A percentile compares a stretch with the other conserved stretches of the same genome.
Conservation (phyloP, 495 filamentous ascomycete genomes). For the Bacidia rubella region DNA sequence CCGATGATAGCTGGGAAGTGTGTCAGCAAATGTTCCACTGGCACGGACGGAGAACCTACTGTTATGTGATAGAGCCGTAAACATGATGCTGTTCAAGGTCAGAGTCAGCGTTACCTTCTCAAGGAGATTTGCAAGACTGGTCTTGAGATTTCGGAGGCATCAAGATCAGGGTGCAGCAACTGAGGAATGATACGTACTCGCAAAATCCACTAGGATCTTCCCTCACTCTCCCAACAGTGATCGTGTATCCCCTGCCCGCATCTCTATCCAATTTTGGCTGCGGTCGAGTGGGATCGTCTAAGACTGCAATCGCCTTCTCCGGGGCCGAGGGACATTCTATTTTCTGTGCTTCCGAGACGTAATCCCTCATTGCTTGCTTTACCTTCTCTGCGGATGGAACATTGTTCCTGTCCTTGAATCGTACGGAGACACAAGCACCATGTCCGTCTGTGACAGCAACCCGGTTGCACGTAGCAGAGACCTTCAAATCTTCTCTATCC, state of each 20-base stretch:
- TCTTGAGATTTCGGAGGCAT: too few relatives aligned
- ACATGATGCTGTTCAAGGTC: too few relatives aligned
- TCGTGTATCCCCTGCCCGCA: slow-evolving; percentile 59
- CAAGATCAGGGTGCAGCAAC: too few relatives aligned
- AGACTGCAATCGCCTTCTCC: slow-evolving; percentile 54
- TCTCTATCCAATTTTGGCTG: slow-evolving; percentile 77
- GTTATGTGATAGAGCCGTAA: slow-evolving; percentile 73
- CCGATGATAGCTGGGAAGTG: slow-evolving; percentile 62
- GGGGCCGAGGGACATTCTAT: slow-evolving; percentile 70
- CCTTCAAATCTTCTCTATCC: slow-evolving; percentile 45
- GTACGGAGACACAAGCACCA: slow-evolving; percentile 66
- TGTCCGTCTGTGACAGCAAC: slow-evolving; percentile 78
- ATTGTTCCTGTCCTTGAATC: slow-evolving; percentile 45
- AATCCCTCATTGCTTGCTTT: slow-evolving; percentile 53
- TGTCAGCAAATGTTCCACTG: neutral
- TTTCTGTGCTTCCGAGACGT: slow-evolving; percentile 59
- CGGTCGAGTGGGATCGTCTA: slow-evolving; percentile 67
- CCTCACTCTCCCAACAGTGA: slow-evolving; percentile 66
- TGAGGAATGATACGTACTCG: too few relatives aligned
- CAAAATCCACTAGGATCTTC: slow-evolving; percentile 64
- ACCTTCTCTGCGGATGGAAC: slow-evolving; percentile 49
- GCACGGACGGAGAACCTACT: slow-evolving; percentile 36
- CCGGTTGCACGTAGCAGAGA: slow-evolving; percentile 71
- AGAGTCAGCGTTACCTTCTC: too few relatives aligned
- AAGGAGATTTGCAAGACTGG: too few relatives aligned